Percentiles rank a stretch among this genome's conserved stretches.
phyloP scores from a whole-genome alignment of 2,329 filamentous ascomycete species.

The Microsporum canis region DNA sequence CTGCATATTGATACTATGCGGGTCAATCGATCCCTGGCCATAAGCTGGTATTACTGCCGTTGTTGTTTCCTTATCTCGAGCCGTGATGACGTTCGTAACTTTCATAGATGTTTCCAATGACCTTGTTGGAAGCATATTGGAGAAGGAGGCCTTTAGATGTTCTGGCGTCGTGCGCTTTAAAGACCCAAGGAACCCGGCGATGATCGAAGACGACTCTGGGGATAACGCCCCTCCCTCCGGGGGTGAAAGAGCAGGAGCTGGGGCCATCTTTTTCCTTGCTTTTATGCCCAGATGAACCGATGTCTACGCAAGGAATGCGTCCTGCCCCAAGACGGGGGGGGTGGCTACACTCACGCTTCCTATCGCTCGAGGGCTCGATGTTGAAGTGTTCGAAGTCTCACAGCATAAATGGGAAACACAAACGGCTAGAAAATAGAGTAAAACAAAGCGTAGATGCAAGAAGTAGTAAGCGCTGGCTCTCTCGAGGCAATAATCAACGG shows the following conservation, averaged over 20 bases:
- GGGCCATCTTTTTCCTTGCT: not conserved
- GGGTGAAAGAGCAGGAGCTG: not conserved
- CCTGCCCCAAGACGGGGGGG: not conserved
- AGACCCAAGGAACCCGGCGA: not conserved
- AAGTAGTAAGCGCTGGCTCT: not conserved
- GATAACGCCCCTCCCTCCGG: not conserved
- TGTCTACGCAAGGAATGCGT: not conserved
- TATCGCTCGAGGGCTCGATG: too few relatives aligned
- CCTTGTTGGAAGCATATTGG: not conserved
- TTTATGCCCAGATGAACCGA: not conserved
- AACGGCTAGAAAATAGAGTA: not conserved
- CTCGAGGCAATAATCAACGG: not conserved
- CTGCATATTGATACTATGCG: conserved; percentile 37
- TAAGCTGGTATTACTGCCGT: conserved; percentile 10
- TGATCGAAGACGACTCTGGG: not conserved
- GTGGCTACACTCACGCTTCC: not conserved
- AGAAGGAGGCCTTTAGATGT: not conserved
- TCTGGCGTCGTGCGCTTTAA: not conserved
- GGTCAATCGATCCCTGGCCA: conserved; percentile 32
- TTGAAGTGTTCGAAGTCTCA: too few relatives aligned
- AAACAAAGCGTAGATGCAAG: not conserved
- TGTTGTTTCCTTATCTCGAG: conserved; percentile 19
- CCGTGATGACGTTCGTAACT: conserved; percentile 20
- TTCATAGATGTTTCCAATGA: conserved; percentile 14
- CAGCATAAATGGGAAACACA: too few relatives aligned